A percentile compares a stretch with the other conserved stretches of the same genome.
Evolutionary conservation across 805 yeast species (phyloP).

Genomic region (Schwanniomyces sp.): DNA sequence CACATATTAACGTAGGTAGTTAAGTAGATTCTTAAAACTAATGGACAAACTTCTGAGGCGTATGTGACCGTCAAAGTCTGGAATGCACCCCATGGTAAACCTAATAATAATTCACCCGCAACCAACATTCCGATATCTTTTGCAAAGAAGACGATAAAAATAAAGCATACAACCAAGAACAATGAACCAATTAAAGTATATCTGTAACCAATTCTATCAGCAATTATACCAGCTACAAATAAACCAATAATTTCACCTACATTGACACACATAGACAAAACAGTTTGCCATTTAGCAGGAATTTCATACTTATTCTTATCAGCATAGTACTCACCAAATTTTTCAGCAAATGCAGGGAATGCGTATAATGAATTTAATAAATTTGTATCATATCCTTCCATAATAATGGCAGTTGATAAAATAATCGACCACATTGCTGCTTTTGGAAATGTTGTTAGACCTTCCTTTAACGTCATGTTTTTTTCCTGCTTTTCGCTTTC

Average conservation of each 20-base stretch:
- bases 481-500: slow-evolving; percentile 32
- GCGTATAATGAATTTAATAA: slow-evolving; percentile 34
- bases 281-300: slow-evolving; percentile 38
- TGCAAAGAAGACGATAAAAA: slow-evolving; percentile 43
- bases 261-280: slow-evolving; percentile 25
- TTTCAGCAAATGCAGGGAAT: slow-evolving; percentile 33
- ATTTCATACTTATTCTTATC: slow-evolving; percentile 24
- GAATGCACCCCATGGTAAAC: slow-evolving; percentile 45
- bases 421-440: slow-evolving; percentile 3
- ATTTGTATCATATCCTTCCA: slow-evolving; percentile 42
- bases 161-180: slow-evolving; percentile 22
- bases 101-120: slow-evolving; percentile 44
- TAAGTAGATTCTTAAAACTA: slow-evolving; percentile 38
- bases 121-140: slow-evolving; percentile 33
- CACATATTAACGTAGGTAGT: slow-evolving; percentile 38
- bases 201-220: slow-evolving; percentile 46
- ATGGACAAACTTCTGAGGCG: slow-evolving; percentile 45
- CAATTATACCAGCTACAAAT: slow-evolving; percentile 38
- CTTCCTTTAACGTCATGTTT: slow-evolving; percentile 33
- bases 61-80: slow-evolving; percentile 40
- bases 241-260: slow-evolving; percentile 46
- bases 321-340: slow-evolving; percentile 30
- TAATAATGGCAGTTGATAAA: slow-evolving; percentile 27
- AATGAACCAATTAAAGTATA: slow-evolving; percentile 27
- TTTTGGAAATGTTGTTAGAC: slow-evolving; percentile 35